Percentiles rank a stretch among this genome's conserved stretches.
Evolutionary conservation across 331 rosid genomes (phyloP).

Genomic region (Pyracantha coccinea): DNA sequence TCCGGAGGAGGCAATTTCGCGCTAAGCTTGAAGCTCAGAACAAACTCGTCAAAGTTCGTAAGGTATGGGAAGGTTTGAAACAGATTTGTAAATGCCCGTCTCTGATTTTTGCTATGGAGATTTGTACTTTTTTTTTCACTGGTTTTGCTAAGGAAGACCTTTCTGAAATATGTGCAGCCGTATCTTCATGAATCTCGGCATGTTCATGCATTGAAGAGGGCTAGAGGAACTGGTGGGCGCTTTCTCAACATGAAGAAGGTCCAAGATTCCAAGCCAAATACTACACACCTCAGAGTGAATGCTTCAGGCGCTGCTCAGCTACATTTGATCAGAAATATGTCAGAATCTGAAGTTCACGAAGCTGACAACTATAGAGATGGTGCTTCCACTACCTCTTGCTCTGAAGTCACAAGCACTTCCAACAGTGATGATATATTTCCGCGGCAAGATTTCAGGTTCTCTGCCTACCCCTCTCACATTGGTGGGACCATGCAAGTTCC

Average conservation of each 20-base stretch:
- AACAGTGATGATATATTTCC: conserved; percentile 29
- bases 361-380: conserved; percentile 35
- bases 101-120: too few relatives aligned
- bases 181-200: conserved; percentile 95
- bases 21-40: conserved; percentile 96
- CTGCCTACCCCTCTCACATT: conserved; percentile 41
- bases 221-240: conserved; percentile 86
- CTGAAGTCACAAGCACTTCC: conserved; percentile 43
- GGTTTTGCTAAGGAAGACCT: neutral
- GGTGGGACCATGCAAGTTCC: conserved; percentile 25
- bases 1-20: conserved; percentile 78
- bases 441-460: conserved; percentile 36
- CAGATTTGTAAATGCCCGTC: neutral
- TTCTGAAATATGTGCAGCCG: conserved; percentile 47
- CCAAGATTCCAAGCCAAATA: conserved; percentile 17
- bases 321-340: conserved; percentile 21
- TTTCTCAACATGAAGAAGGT: conserved; percentile 63
- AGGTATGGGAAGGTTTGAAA: conserved; percentile 33
- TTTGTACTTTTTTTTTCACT: neutral
- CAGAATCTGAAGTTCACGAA: conserved; percentile 20
- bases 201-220: conserved; percentile 74
- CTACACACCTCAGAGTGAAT: neutral
- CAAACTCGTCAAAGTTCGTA: conserved; percentile 61
- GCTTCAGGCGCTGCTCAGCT: conserved; percentile 13
- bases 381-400: conserved; percentile 37